Evolutionary conservation across 352 stramenopile species (phyloP), one percentile per base, ranked within the genome.

Genomic region (Globisporangium parvum): DNA sequence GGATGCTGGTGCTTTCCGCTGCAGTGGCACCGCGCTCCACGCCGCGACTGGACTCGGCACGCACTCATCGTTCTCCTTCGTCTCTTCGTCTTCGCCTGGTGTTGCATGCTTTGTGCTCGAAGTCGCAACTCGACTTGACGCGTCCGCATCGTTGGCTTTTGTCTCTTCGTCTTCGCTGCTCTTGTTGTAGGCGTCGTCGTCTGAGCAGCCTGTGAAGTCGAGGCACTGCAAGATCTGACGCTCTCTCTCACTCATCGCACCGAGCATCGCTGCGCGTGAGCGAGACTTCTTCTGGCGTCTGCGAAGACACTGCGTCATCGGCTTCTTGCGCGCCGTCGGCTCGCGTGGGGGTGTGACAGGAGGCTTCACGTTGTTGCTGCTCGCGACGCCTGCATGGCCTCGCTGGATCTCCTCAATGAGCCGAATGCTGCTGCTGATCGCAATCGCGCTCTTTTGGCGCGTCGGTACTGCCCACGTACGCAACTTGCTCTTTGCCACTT

Each of bases 141-240:
- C 5, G 31, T 12, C 11, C 12, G 2, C 46, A 3, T 55, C 47
- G 9, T 55, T 23, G 1, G 26, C 55, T 45, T 58, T 58, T 28
- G 15, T 60, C 35, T 60, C 54, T 6, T 60, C 53, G 14, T 47
- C 6, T 33, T 10, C 23, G 17, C 24, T n/a, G n/a, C 33, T 9
- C n/a, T 12, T 47, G 23, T 31, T 20, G 26, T 42, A n/a, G n/a
- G n/a, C 18, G 21, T 46, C 33, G 9, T 35, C 47, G 31, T 47
- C 23, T 11, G 47, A 60, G 53, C 45, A 61, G 2, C 26, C 45
- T 1, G 39, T 20, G 35, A 66, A 66, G 28, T 66, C 55, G 26
- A 66, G 50, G 11, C 28, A 47, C 55, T 63, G 60, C 28, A 59
- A n/a, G 20, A 63, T 31, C 5, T 54, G 35, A 23, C 1, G 18